These are phyloP conservation scores for Myxozyma nipponensis DNA, from an alignment of 805 yeast species.

Conservation along the genomic window DNA sequence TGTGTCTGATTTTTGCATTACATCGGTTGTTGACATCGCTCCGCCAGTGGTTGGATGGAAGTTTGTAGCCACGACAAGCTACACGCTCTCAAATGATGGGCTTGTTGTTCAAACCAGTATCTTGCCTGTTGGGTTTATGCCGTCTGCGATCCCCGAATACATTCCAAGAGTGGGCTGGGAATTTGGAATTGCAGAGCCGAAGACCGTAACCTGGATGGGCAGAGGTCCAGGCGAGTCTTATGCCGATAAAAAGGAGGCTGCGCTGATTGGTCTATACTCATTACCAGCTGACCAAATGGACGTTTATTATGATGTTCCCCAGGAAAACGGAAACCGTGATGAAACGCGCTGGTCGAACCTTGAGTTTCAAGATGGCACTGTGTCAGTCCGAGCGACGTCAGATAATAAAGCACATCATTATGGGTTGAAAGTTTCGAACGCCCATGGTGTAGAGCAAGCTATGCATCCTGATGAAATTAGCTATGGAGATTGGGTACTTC, in stretches of 20 bases:
- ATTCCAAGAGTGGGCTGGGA: slow-evolving; percentile 41
- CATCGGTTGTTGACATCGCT: slow-evolving; percentile 28
- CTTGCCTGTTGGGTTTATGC: slow-evolving; percentile 15
- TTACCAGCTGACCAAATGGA: slow-evolving; percentile 28
- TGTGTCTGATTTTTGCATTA: no score
- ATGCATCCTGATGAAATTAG: slow-evolving; percentile 32
- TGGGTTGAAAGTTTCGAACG: slow-evolving; percentile 20
- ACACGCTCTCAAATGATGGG: slow-evolving; percentile 7
- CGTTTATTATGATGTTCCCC: slow-evolving; percentile 38
- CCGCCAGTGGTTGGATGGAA: slow-evolving; percentile 36
- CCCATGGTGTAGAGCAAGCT: slow-evolving; percentile 26
- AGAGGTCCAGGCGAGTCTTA: slow-evolving; percentile 40
- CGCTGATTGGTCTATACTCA: slow-evolving; percentile 32
- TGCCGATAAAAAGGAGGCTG: slow-evolving; percentile 36
- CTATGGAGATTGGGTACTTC: slow-evolving; percentile 20
- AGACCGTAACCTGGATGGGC: slow-evolving; percentile 37
- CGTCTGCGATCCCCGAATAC: slow-evolving; percentile 29
- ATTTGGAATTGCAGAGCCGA: slow-evolving; percentile 29
- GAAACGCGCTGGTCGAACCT: slow-evolving; percentile 37
- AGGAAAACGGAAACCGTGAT: slow-evolving; percentile 40
- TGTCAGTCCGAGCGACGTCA: slow-evolving; percentile 7
- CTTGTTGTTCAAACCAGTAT: slow-evolving; percentile 3
- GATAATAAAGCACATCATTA: slow-evolving; percentile 17
- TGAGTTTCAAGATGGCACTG: no score
- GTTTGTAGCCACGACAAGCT: slow-evolving; percentile 19